Base-by-base conservation (phyloP, 768 basidiomycete genomes). In the Pleurotus sapidus region DNA sequence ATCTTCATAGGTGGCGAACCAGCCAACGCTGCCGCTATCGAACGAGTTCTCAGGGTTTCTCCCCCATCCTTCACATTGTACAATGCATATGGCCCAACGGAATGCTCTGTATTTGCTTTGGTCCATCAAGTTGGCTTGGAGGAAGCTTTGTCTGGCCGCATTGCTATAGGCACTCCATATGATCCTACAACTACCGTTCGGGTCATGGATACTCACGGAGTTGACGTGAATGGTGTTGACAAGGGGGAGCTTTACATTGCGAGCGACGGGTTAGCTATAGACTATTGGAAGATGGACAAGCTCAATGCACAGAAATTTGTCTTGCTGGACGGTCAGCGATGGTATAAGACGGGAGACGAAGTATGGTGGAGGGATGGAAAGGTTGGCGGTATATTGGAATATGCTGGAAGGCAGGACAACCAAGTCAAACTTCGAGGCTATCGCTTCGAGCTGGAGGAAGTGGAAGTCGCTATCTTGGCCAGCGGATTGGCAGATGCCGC, bases 51-150 rank as follows among this genome's bases (percentile, higher is more conserved):
- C 25, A 8, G n/a, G 17, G 38, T 37, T n/a, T 45, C 46, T 7
- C 45, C 56, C 39, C 20, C 56, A 23, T 15, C 37, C 15, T 27
- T 40, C 30, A 23, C 50, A 37, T 40, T 57, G 34, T 34, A 48
- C 48, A 57, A 47, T n/a, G 46, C 30, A 5, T 57, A 57, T 15
- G 56, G 56, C n/a, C 56, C 56, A n/a, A 57, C 56, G 14, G 56
- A 57, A 38, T 57, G 25, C 37, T 57, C 56, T 9, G 30, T 27
- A 8, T 17, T 48, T 30, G 45, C 46, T 30, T 17, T 49, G 5
- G 17, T 15, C 3, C 46, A 57, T 49, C 15, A 34, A 17, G 27
- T 57, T 27, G 18, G 15, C 56, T n/a, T 49, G 1, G 27, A 57
- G 23, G 46, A 57, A n/a, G 15, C 24, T 57, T 14, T 37, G 11